A percentile compares a stretch with the other conserved stretches of the same genome.
phyloP scores from a whole-genome alignment of 73 alveolate genomes.

The Paramecium pentaurelia region DNA sequence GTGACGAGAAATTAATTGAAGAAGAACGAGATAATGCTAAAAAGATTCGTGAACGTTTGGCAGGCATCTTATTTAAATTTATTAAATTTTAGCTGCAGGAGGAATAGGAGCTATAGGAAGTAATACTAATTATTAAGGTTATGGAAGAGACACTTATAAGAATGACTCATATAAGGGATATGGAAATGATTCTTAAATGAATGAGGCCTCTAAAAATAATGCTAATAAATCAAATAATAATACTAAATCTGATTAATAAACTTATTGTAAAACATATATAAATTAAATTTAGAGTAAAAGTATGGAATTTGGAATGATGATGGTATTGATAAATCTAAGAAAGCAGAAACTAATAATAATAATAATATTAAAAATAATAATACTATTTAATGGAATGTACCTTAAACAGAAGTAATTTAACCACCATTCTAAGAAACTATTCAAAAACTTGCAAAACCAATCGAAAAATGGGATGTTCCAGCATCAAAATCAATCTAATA shows the following conservation, averaged over 20 bases:
- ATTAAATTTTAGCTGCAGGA: constrained; percentile 6
- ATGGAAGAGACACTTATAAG: not conserved
- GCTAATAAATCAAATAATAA: not conserved
- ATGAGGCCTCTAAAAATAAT: not conserved
- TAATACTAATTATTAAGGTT: not conserved
- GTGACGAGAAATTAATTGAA: not conserved
- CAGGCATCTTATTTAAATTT: not conserved
- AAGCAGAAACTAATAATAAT: not conserved
- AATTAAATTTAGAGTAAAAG: not conserved
- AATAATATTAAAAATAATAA: not conserved
- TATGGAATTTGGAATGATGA: not conserved
- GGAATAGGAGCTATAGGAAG: not conserved
- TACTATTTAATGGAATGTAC: not conserved
- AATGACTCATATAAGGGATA: not conserved
- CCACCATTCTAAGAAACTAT: not conserved
- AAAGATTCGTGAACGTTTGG: constrained; percentile 4
- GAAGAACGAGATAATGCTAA: constrained; percentile 43
- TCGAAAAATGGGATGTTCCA: constrained; percentile 46
- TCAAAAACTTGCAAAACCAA: not conserved
- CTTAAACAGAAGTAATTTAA: not conserved
- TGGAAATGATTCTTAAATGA: not conserved
- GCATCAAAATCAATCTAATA: not conserved
- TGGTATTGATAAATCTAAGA: not conserved
- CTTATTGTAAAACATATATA: not conserved
- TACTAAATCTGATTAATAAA: not conserved